Evolutionary conservation across 352 stramenopile genomes (phyloP).

Genomic region (Phytophthora megakarya): DNA sequence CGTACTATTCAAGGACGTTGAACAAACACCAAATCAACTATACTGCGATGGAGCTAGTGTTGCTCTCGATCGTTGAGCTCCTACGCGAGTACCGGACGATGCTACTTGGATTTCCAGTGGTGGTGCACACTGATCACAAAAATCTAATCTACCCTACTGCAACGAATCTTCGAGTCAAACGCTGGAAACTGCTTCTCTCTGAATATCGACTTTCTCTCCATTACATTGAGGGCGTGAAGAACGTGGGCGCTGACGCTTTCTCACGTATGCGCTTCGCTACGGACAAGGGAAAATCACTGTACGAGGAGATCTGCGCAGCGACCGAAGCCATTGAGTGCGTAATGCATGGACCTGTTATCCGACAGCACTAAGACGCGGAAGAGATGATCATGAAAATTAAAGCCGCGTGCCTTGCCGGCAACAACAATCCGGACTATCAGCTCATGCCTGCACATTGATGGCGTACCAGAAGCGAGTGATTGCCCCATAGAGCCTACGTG

Average conservation of each 20-base stretch:
- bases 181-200: slow-evolving; percentile 4
- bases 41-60: slow-evolving; percentile 7
- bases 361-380: too few relatives aligned
- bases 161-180: slow-evolving; percentile 5
- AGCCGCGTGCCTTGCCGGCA: too few relatives aligned
- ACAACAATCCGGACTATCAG: too few relatives aligned
- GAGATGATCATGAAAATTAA: too few relatives aligned
- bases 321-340: too few relatives aligned
- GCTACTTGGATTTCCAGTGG: slow-evolving; percentile 5
- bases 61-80: slow-evolving; percentile 8
- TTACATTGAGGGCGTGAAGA: neutral
- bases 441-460: too few relatives aligned
- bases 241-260: neutral
- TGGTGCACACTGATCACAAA: slow-evolving; percentile 16
- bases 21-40: slow-evolving; percentile 5
- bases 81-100: slow-evolving; percentile 7
- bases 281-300: too few relatives aligned
- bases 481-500: neutral
- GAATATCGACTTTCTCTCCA: neutral
- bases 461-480: neutral
- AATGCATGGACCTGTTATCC: too few relatives aligned
- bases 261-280: too few relatives aligned
- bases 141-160: slow-evolving; percentile 7
- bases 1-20: slow-evolving; percentile 2
- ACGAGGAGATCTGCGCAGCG: too few relatives aligned